Base-by-base conservation (phyloP, 2,329 filamentous ascomycete species). In the Clathrospora elynae region DNA sequence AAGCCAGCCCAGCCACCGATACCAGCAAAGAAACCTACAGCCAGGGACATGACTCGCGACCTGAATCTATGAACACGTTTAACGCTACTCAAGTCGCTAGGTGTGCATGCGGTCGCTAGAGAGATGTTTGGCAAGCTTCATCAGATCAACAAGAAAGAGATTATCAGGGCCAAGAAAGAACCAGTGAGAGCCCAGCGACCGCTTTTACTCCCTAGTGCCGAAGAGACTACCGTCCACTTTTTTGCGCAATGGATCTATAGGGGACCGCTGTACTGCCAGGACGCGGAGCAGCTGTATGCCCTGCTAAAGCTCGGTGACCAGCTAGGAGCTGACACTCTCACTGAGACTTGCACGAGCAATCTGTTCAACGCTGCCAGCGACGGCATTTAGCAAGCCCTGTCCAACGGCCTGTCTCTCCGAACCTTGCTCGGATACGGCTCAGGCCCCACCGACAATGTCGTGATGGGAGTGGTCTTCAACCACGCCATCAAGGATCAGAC, bases 161-260 rank as follows among this genome's bases (percentile, higher is more conserved):
- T 16, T 5, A 30, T 36, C 2, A 34, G 31, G 0, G 52, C 55
- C 1, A 22, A 35, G n/a, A 28, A 17, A 0, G 43, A 51, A 10
- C 0, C 13, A 1, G 1, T 35, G 5, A 57, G 46, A 13, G 58
- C 55, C 0, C 56, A 64, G 6, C 29, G 40, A 1, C 49, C 49
- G 2, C 46, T 64, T 5, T 2, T 61, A 1, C 30, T 67, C 1
- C 49, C 35, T 1, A 16, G 20, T 3, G 11, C 28, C 5, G 51
- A 52, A 4, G 31, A 33, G 2, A 20, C 28, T 0, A 48, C 51
- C 4, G 41, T 67, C 2, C 11, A 14, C 2, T 40, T 35, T 2
- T 9, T 67, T 1, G 34, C 59, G 2, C 12, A 49, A 5, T 67
- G 62, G 62, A 30, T 62, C 0, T 61, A 61, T 28, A 22, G 36